Conservation (phyloP, 345 rosid species). For the Gossypium stocksii region DNA sequence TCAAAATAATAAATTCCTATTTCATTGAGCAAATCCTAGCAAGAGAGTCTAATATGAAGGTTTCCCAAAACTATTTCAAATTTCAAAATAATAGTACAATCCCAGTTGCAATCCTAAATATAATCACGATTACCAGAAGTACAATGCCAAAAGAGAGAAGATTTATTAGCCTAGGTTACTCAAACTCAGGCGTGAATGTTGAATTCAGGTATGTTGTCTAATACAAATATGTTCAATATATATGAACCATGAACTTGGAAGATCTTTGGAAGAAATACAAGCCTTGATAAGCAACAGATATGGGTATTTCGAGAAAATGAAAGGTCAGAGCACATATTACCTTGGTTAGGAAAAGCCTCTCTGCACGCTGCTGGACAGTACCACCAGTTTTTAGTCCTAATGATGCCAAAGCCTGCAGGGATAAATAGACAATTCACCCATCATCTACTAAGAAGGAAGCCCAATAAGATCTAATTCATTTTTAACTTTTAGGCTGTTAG, state of each 20-base stretch:
- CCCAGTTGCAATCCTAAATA: not conserved
- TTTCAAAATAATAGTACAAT: not conserved
- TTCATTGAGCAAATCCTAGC: not conserved
- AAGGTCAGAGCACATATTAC: conserved; percentile 23
- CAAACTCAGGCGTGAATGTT: not conserved
- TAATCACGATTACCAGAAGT: not conserved
- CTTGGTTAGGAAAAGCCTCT: conserved; percentile 94
- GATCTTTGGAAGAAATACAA: not conserved
- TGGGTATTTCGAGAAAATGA: not conserved
- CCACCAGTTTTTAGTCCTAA: conserved; percentile 93
- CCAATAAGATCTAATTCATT: not conserved
- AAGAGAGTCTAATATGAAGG: not conserved
- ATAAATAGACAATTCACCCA: conserved; percentile 11
- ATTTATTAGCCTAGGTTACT: not conserved
- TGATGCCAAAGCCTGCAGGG: conserved; percentile 70
- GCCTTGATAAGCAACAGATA: not conserved
- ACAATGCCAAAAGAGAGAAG: not conserved
- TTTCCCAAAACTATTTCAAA: not conserved
- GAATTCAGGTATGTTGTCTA: not conserved
- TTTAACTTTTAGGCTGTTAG: not conserved
- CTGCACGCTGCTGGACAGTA: conserved; percentile 83
- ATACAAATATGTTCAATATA: not conserved
- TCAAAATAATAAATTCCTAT: not conserved
- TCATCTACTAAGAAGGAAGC: not conserved
- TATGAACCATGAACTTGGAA: not conserved